These are phyloP conservation scores for Cutaneotrichosporon mucoides DNA, from an alignment of 1,284 basidiomycete species.

Conservation along the genomic window DNA sequence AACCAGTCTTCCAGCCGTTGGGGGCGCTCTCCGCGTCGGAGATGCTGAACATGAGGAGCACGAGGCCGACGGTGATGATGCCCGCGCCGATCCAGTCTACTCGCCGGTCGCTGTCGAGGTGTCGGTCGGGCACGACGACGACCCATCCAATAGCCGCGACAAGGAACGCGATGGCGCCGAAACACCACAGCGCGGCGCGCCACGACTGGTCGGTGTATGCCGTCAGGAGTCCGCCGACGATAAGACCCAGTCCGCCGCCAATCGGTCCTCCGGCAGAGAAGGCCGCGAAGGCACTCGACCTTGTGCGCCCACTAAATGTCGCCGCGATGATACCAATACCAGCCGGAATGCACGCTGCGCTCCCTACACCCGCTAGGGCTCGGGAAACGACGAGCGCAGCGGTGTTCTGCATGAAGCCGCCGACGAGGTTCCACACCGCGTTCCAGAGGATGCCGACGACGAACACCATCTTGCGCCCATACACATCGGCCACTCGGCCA, in stretches of 20 bases:
- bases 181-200: slow-evolving; percentile 61
- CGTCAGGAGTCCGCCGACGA: slow-evolving; percentile 66
- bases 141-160: slow-evolving; percentile 55
- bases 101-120: slow-evolving; percentile 53
- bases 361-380: slow-evolving; percentile 36
- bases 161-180: slow-evolving; percentile 56
- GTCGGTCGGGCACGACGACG: slow-evolving; percentile 56
- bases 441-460: slow-evolving; percentile 53
- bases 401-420: slow-evolving; percentile 42
- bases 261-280: slow-evolving; percentile 72
- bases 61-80: slow-evolving; percentile 68
- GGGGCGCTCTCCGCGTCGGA: slow-evolving; percentile 67
- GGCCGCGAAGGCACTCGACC: slow-evolving; percentile 69
- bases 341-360: slow-evolving; percentile 29
- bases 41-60: slow-evolving; percentile 73
- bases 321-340: slow-evolving; percentile 69
- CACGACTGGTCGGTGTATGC: slow-evolving; percentile 59
- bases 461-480: slow-evolving; percentile 64
- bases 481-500: slow-evolving; percentile 67
- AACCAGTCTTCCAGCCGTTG: slow-evolving; percentile 66
- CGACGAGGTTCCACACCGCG: slow-evolving; percentile 37
- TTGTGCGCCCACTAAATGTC: slow-evolving; percentile 61
- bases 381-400: slow-evolving; percentile 35
- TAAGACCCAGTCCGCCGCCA: slow-evolving; percentile 64
- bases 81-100: slow-evolving; percentile 80